Base-by-base conservation (phyloP, 805 yeast species). In the Ogataea salicorniae region DNA sequence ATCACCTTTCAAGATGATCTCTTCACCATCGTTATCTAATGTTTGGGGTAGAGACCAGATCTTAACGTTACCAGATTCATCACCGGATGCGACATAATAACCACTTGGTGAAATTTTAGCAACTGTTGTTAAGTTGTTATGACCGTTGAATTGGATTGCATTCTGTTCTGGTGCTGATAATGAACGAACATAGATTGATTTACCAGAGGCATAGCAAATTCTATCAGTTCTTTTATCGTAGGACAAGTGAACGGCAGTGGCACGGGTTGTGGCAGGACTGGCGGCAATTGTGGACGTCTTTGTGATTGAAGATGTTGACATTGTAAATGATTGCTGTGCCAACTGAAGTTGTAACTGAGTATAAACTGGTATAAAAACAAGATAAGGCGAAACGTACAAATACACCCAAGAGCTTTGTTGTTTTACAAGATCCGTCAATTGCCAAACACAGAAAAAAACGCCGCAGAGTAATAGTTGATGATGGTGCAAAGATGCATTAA, bases 101-200 rank as follows among this genome's bases (percentile, higher is more conserved):
- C 99, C 97, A 13, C 90, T 82, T 1, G 98, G 96, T 1, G 96
- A 74, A 64, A 94, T 89, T 41, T 80, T 78, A 15, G 94, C 97
- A 3, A 84, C 95, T 0, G 96, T 86, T 37, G 95, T 88, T 20
- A 78, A 68, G 37, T 73, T 71, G 34, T 76, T 75, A 66, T 92
- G 98, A 41, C 79, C 83, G 9, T 77, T 77, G 70, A 84, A 92
- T 60, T 88, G 96, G n/a, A 74, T 26, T 61, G 11, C 80, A 69
- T 34, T 68, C 59, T 5, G 66, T 58, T 26, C 31, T 3, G 86
- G 80, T n/a, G 71, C 65, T 33, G 74, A 72, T 40, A 89, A 75
- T 2, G 84, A 77, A 51, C 95, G 77, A 35, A 92, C 71, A 57
- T 82, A 78, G 29, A 92, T 78, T 7, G 92, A 81, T 63, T 87